Base-by-base conservation (phyloP, 768 basidiomycete genomes). In the Tricholoma saponaceum region DNA sequence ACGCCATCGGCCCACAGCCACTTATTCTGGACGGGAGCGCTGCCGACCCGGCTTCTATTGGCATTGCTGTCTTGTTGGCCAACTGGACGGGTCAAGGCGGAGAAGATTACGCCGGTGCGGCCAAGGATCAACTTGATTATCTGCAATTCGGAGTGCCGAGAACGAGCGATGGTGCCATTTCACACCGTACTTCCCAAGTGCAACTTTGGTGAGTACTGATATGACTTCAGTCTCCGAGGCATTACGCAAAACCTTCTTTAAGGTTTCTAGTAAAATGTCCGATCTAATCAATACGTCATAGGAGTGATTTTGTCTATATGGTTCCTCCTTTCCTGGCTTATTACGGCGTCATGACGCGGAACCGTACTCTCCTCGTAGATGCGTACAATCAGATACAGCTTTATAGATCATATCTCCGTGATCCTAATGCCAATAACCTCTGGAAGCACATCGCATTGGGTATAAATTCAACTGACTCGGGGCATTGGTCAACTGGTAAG, bases 261-360 rank as follows among this genome's bases (percentile, higher is more conserved):
- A 20, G 14, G 14, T 37, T 37, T 16, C n/a, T 37, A 14, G 14
- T 16, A 33, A 37, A 35, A 4, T 13, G 10, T 16, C 14, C 37
- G 13, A 23, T 26, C 25, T 54, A 41, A 25, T 26, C n/a, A 37
- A n/a, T 56, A 28, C 13, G 13, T 26, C 14, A 13, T 41, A 90
- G 90, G 89, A 83, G 83, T 53, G 91, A 93, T 67, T 92, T 79
- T 53, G 79, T 89, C 12, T 92, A 86, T 68, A 92, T 92, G 92
- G 87, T 87, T 0, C 92, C 92, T 1, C 90, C 91, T 0, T 95
- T 93, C 68, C 71, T 95, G 9, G 90, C 92, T 0, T 93, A 92
- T 70, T 92, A 92, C 67, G 94, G 89, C 37, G 82, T 83, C 43
- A 57, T 72, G 6, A 83, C 83, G 0, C 61, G 69, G 22, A 89